A percentile compares a stretch with the other conserved stretches of the same genome.
These are phyloP conservation scores for Neonothopanus nambi DNA, from an alignment of 1,284 basidiomycete genomes.

Conservation along the genomic window DNA sequence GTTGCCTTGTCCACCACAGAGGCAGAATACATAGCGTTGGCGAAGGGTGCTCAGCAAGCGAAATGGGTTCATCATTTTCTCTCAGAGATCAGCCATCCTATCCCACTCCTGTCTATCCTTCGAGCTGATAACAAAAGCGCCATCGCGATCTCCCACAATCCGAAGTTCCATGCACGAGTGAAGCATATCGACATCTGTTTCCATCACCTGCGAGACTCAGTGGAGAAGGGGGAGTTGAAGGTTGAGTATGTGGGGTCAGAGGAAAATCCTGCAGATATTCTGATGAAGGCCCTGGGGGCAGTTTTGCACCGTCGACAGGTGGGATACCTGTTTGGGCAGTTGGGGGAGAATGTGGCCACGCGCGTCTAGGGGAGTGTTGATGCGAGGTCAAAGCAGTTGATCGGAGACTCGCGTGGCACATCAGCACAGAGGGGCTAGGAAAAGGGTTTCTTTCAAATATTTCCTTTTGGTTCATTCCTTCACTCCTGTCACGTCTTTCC, in stretches of 20 bases:
- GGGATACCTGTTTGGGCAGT: not conserved
- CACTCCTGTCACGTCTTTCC: too few relatives aligned
- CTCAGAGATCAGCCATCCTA: too few relatives aligned
- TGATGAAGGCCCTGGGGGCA: not conserved
- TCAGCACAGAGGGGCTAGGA: too few relatives aligned
- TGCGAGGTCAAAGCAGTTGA: not conserved
- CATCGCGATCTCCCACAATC: conserved; percentile 21
- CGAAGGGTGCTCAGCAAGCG: too few relatives aligned
- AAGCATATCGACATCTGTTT: conserved; percentile 10
- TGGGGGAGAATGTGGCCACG: not conserved
- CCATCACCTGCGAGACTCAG: not conserved
- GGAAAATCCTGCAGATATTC: conserved; percentile 8
- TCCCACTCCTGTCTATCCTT: conserved; percentile 24
- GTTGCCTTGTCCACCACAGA: conserved; percentile 35
- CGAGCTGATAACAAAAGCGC: conserved; percentile 37
- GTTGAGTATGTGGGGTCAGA: conserved; percentile 1
- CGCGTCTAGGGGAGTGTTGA: conserved; percentile 16
- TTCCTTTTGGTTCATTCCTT: not conserved
- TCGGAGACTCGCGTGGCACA: too few relatives aligned
- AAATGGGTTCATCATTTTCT: too few relatives aligned
- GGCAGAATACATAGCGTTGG: too few relatives aligned
- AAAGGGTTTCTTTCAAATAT: not conserved
- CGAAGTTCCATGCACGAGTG: not conserved
- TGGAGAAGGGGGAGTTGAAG: not conserved
- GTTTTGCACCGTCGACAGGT: not conserved